Evolutionary conservation across 1,139 yeast species (phyloP).

Genomic region (Taphrina betulina): DNA sequence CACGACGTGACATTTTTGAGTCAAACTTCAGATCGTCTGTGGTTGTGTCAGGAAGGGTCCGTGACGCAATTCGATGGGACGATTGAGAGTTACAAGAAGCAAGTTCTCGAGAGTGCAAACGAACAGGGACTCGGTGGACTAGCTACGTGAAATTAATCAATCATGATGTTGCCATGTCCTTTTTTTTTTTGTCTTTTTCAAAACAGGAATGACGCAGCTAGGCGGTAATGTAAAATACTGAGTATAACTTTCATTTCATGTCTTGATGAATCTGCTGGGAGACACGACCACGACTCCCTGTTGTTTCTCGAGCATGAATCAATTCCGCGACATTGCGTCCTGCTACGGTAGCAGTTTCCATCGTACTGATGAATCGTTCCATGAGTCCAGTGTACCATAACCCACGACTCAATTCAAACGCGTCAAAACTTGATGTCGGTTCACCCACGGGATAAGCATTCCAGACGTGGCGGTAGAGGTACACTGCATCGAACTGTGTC

Average conservation of each 20-base stretch:
- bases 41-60: conserved; percentile 87
- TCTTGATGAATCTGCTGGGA: too few relatives aligned
- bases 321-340: conserved; percentile 48
- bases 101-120: conserved; percentile 54
- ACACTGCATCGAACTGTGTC: conserved; percentile 30
- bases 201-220: too few relatives aligned
- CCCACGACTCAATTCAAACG: conserved; percentile 41
- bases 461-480: conserved; percentile 45
- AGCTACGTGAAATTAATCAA: too few relatives aligned
- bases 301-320: too few relatives aligned
- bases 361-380: conserved; percentile 51
- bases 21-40: conserved; percentile 84
- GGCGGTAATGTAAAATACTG: too few relatives aligned
- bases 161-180: too few relatives aligned
- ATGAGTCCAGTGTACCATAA: conserved; percentile 50
- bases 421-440: conserved; percentile 41
- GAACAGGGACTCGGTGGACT: conserved; percentile 31
- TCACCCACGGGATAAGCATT: conserved; percentile 46
- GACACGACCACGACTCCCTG: too few relatives aligned
- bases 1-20: conserved; percentile 93
- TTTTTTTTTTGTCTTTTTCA: too few relatives aligned
- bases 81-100: conserved; percentile 85
- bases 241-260: too few relatives aligned
- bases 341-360: conserved; percentile 53
- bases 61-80: conserved; percentile 79